phyloP scores from a whole-genome alignment of 495 filamentous ascomycete genomes.

The Aspergillus heteromorphus region DNA sequence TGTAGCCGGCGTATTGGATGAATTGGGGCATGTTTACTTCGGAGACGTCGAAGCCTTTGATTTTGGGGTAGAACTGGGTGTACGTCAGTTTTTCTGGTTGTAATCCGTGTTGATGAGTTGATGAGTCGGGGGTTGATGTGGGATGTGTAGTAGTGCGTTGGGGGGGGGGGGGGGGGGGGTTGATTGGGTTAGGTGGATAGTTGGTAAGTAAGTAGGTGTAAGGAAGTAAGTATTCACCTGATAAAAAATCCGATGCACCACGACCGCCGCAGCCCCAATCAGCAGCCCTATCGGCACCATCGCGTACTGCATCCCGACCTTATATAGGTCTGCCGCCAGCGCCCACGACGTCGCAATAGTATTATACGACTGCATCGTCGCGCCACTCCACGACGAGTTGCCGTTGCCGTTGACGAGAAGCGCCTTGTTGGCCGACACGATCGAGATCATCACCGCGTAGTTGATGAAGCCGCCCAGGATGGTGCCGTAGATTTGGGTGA shows the following conservation, averaged over 20 bases:
- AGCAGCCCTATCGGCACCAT: constrained; percentile 44
- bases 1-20: constrained; percentile 38
- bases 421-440: constrained; percentile 29
- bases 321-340: constrained; percentile 37
- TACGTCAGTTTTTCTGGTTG: no score
- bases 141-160: no score
- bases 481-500: constrained; percentile 39
- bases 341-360: constrained; percentile 43
- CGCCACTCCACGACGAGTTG: constrained; percentile 43
- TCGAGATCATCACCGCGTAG: constrained; percentile 45
- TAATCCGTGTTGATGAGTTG: no score
- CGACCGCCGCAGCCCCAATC: constrained; percentile 35
- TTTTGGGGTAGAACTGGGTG: constrained; percentile 30
- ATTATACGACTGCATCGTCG: constrained; percentile 37
- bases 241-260: constrained; percentile 36
- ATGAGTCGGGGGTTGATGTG: no score
- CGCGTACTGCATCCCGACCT: constrained; percentile 21
- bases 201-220: no score
- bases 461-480: constrained; percentile 44
- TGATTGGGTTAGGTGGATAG: constrained; percentile 3
- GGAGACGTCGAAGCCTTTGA: constrained; percentile 19
- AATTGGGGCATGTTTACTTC: constrained; percentile 40
- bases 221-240: no score
- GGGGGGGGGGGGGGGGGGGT: neutral
- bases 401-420: constrained; percentile 36